A percentile compares a stretch with the other conserved stretches of the same genome.
phyloP scores from a whole-genome alignment of 2,329 filamentous ascomycete genomes.

The Aureobasidium sp. region DNA sequence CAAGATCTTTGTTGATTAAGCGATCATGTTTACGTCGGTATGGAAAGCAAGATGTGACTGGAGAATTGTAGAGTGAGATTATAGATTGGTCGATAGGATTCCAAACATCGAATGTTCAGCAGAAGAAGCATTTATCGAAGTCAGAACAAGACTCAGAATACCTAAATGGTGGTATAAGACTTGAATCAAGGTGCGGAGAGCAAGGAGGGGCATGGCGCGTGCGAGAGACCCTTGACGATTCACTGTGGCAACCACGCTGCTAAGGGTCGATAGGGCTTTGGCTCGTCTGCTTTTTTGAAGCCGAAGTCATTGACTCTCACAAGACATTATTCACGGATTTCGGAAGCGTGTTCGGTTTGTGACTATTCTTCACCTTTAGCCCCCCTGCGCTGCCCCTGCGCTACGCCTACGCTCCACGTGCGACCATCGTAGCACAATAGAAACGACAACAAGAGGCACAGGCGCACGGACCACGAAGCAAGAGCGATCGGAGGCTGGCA shows the following conservation, averaged over 20 bases:
- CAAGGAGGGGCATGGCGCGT: neutral
- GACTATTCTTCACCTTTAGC: neutral
- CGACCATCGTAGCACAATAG: neutral
- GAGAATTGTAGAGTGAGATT: neutral
- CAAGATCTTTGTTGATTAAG: conserved; percentile 16
- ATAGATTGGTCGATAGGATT: neutral
- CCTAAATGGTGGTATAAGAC: neutral
- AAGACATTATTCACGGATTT: neutral
- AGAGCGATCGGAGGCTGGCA: neutral
- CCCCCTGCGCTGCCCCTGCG: neutral
- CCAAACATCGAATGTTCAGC: no score
- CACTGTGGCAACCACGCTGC: neutral
- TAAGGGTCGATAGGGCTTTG: neutral
- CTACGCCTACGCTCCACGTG: no score
- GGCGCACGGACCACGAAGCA: neutral
- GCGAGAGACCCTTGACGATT: conserved; percentile 5
- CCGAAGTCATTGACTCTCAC: neutral
- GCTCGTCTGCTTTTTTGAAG: neutral
- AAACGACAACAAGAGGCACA: neutral
- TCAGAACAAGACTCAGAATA: neutral
- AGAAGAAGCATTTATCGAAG: no score
- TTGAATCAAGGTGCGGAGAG: neutral
- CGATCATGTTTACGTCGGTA: neutral
- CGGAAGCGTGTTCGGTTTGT: neutral
- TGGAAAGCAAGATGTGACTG: neutral